A percentile compares a stretch with the other conserved stretches of the same genome.
Conservation (phyloP, 208 protist genomes). For the Strigomonas galati region DNA sequence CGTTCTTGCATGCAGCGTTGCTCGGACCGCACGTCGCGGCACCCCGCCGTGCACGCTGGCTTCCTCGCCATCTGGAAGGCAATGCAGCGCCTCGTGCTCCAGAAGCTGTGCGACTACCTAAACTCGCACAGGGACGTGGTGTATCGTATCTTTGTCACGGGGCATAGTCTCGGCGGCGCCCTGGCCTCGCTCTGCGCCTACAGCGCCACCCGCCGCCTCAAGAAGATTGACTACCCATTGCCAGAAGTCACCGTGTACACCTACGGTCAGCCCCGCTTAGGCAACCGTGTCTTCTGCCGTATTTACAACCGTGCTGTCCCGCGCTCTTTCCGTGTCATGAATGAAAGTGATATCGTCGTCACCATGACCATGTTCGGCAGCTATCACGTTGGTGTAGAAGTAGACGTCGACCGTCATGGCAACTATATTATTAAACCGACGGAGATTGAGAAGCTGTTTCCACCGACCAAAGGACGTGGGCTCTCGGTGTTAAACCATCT, state of each 20-base stretch:
- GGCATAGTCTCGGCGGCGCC: constrained; percentile 87
- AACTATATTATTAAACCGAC: constrained; percentile 90
- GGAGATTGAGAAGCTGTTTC: constrained; percentile 82
- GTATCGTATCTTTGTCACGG: constrained; percentile 80
- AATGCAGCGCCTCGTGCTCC: constrained; percentile 50
- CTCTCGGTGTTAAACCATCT: constrained; percentile 71
- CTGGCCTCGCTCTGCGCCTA: constrained; percentile 88
- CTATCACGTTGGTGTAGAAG: constrained; percentile 81
- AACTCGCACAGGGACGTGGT: constrained; percentile 33
- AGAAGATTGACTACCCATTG: constrained; percentile 54
- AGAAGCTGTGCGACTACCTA: background rate
- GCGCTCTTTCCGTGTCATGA: constrained; percentile 83
- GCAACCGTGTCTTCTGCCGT: constrained; percentile 67
- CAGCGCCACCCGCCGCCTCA: constrained; percentile 52
- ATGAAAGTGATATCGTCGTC: constrained; percentile 84
- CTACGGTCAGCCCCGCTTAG: constrained; percentile 83
- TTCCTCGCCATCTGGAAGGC: constrained; percentile 83
- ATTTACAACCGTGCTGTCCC: constrained; percentile 81
- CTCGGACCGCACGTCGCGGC: constrained; percentile 24
- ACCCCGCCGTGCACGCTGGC: constrained; percentile 76
- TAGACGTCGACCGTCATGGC: constrained; percentile 84
- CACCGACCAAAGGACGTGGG: constrained; percentile 60
- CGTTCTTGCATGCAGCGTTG: constrained; percentile 23
- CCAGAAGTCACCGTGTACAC: constrained; percentile 86
- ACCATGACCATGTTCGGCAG: constrained; percentile 62